phyloP scores from a whole-genome alignment of 2,329 filamentous ascomycete species.

The Shiraia sp. region DNA sequence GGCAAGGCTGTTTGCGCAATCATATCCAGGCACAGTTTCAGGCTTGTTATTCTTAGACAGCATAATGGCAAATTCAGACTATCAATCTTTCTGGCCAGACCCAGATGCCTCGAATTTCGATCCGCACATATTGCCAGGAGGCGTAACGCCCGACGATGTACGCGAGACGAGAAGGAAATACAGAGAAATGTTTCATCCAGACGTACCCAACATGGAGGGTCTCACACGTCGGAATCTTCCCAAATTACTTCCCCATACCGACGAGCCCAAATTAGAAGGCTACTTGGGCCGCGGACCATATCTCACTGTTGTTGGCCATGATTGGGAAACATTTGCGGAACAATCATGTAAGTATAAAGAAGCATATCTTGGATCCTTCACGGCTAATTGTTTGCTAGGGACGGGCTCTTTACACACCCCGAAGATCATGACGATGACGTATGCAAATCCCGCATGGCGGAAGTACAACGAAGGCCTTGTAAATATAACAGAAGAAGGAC shows the following conservation, averaged over 20 bases:
- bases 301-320: slow-evolving; percentile 59
- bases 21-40: slow-evolving; percentile 51
- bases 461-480: slow-evolving; percentile 58
- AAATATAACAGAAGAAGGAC: slow-evolving; percentile 48
- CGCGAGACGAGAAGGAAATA: slow-evolving; percentile 44
- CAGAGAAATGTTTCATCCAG: slow-evolving; percentile 53
- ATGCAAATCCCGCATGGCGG: slow-evolving; percentile 59
- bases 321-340: slow-evolving; percentile 56
- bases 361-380: slow-evolving; percentile 5
- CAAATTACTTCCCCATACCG: slow-evolving; percentile 49
- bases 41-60: slow-evolving; percentile 60
- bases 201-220: slow-evolving; percentile 55
- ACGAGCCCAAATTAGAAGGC: slow-evolving; percentile 48
- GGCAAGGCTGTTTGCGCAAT: slow-evolving; percentile 56
- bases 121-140: slow-evolving; percentile 44
- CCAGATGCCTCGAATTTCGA: slow-evolving; percentile 56
- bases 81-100: slow-evolving; percentile 60
- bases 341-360: slow-evolving; percentile 42
- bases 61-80: slow-evolving; percentile 61
- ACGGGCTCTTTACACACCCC: slow-evolving; percentile 35
- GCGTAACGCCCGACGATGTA: slow-evolving; percentile 42
- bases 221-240: slow-evolving; percentile 54
- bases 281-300: slow-evolving; percentile 44
- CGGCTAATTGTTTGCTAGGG: slow-evolving; percentile 9
- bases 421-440: slow-evolving; percentile 51